phyloP scores from a whole-genome alignment of 306 rosid genomes.

The Acacia melanoxylon region DNA sequence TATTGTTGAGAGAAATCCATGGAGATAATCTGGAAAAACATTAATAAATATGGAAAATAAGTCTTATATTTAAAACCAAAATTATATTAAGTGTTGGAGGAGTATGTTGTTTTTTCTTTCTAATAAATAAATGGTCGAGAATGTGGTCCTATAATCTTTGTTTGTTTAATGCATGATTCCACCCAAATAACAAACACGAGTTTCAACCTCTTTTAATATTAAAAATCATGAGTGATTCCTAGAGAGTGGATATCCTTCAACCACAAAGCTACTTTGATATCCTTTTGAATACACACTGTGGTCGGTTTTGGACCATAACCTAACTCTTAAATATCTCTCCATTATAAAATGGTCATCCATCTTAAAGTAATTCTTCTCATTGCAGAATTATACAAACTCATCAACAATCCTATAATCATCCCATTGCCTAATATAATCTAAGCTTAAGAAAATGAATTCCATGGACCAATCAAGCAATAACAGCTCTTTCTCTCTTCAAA shows the following conservation, averaged over 20 bases:
- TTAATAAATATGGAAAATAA: too few relatives aligned
- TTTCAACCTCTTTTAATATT: too few relatives aligned
- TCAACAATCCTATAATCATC: neutral
- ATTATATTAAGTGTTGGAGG: too few relatives aligned
- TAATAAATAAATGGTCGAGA: too few relatives aligned
- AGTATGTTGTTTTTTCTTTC: too few relatives aligned
- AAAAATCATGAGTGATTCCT: neutral
- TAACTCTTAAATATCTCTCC: neutral
- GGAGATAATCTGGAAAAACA: too few relatives aligned
- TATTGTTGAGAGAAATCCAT: too few relatives aligned
- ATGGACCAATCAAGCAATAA: conserved; percentile 32
- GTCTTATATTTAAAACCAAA: too few relatives aligned
- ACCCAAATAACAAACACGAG: too few relatives aligned
- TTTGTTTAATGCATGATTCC: neutral
- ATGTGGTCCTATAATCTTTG: too few relatives aligned
- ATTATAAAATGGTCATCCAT: conserved; percentile 19
- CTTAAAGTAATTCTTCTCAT: conserved; percentile 43
- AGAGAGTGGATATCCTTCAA: neutral
- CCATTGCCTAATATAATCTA: neutral
- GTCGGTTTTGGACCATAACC: conserved; percentile 44
- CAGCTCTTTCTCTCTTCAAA: conserved; percentile 1
- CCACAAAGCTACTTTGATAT: neutral
- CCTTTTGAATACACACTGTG: conserved; percentile 14
- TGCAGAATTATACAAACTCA: conserved; percentile 22
- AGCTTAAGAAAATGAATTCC: conserved; percentile 32